Evolutionary conservation across 768 basidiomycete species (phyloP).

Genomic region (Cubamyces lactineus): DNA sequence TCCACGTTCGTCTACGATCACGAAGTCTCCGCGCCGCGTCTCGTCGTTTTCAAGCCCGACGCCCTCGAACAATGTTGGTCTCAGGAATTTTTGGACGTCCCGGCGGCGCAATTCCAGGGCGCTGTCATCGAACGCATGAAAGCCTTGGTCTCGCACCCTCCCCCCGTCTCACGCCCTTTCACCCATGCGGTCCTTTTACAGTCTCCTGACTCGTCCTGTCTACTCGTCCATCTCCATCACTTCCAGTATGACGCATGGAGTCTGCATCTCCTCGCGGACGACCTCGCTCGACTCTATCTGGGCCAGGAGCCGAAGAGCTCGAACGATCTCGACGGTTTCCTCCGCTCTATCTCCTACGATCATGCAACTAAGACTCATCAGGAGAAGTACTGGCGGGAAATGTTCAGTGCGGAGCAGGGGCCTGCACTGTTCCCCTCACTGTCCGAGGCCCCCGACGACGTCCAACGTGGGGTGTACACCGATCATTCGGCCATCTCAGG

Average conservation of each 20-base stretch:
- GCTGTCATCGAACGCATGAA: slow-evolving; percentile 30
- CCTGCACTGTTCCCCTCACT: slow-evolving; percentile 35
- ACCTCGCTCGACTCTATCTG: slow-evolving; percentile 42
- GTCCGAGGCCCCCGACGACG: neutral
- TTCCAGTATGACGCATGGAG: slow-evolving; percentile 57
- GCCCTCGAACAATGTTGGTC: slow-evolving; percentile 3
- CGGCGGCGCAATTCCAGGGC: slow-evolving; percentile 4
- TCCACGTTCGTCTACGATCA: slow-evolving; percentile 44
- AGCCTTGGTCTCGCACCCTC: slow-evolving; percentile 28
- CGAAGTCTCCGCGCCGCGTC: slow-evolving; percentile 23
- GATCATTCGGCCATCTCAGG: slow-evolving; percentile 48
- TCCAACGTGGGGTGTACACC: slow-evolving; percentile 25
- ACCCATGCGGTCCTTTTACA: slow-evolving; percentile 30
- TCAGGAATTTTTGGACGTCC: slow-evolving; percentile 2
- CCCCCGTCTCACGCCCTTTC: slow-evolving; percentile 28
- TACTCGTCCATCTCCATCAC: slow-evolving; percentile 46
- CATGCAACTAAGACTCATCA: slow-evolving; percentile 18
- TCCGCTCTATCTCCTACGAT: neutral
- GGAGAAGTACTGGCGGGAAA: slow-evolving; percentile 41
- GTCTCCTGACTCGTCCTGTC: slow-evolving; percentile 21
- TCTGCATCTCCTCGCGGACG: slow-evolving; percentile 43
- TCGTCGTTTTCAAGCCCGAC: slow-evolving; percentile 34
- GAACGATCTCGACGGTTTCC: slow-evolving; percentile 21
- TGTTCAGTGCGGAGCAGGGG: slow-evolving; percentile 30
- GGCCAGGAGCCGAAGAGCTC: slow-evolving; percentile 25